Base-by-base conservation (phyloP, 163 green algal genomes). In the Volvox carteri region DNA sequence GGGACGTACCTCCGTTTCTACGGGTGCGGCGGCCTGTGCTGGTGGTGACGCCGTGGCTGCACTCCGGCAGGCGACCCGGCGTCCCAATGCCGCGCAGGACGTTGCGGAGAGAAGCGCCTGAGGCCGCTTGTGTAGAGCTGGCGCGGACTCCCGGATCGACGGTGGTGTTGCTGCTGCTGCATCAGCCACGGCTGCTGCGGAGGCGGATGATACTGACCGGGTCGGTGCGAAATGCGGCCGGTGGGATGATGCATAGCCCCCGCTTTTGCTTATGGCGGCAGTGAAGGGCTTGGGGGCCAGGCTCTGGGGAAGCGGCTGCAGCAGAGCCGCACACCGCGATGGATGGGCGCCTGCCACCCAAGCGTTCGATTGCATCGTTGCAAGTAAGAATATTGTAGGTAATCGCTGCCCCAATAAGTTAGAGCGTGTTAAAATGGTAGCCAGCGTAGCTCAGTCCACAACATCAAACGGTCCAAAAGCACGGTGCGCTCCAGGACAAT, bases 241-340 rank as follows among this genome's bases (percentile, higher is more conserved):
- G n/a, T n/a, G n/a, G n/a, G n/a, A n/a, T n/a, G n/a, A n/a, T n/a
- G n/a, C n/a, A n/a, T n/a, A n/a, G n/a, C n/a, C n/a, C n/a, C n/a
- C n/a, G n/a, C n/a, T n/a, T n/a, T n/a, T n/a, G n/a, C n/a, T n/a
- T n/a, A n/a, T n/a, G n/a, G n/a, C 30, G 0, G 79, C 28, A 21
- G 83, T 88, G 48, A 88, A 88, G 50, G 83, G 67, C 9, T 30
- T 37, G 0, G 83, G 83, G 14, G 83, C 67, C 14, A 88, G 37
- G 30, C 8, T 46, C 1, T 74, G 68, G 12, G 70, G 50, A n/a
- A 81, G 35, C 25, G 83, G 68, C 16, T 74, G 37, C 50, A 88
- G 25, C 1, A 88, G 68, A 19, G 83, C 56, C 14, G 46, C 46
- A 52, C 68, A 79, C 16, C 65, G 80, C 58, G 41, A 11, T 21